Evolutionary conservation across 805 yeast species (phyloP), one percentile per base, ranked within the genome.

Genomic region (Allodekkera sacchari): DNA sequence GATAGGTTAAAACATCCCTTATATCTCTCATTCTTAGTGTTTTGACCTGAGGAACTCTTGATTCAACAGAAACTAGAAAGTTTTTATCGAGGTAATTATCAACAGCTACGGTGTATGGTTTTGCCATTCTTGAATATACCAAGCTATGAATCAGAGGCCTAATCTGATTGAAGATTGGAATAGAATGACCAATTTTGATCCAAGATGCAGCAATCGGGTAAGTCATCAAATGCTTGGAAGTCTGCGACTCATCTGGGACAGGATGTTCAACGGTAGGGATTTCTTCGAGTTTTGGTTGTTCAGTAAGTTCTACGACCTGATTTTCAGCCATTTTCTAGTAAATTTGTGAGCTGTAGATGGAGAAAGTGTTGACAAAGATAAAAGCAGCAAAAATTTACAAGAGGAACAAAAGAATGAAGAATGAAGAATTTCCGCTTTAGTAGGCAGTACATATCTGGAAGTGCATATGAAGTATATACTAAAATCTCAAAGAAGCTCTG

Each of bases 51-150:
- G 95, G 95, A 14, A 73, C 58, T 25, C 57, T 50, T 37, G 54
- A 51, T 45, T 87, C 95, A 26, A 84, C 58, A 22, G 61, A 49
- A 35, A 49, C 52, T 43, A 87, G 68, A n/a, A 71, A 57, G 17
- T 11, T 15, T 19, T 59, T 44, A 42, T 81, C 79, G n/a, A 77
- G 64, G 19, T 60, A 52, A 32, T 60, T 63, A 52, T 83, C 83
- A 16, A 68, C 23, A 5, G 36, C 28, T 18, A 25, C 34, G 3
- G 56, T 47, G 35, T 45, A 51, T 10, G 27, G 22, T 33, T 39
- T 42, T 15, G 48, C 17, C 7, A 29, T 17, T 13, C 45, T 40
- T 3, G 56, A 48, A 31, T 46, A 51, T 4, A 53, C 57, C 31
- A 44, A 21, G 18, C 34, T 32, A 36, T 35, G 43, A 28, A 55